A percentile compares a stretch with the other conserved stretches of the same genome.
These are phyloP conservation scores for Halophytophthora polymorphica DNA, from an alignment of 352 stramenopile genomes.

Conservation along the genomic window DNA sequence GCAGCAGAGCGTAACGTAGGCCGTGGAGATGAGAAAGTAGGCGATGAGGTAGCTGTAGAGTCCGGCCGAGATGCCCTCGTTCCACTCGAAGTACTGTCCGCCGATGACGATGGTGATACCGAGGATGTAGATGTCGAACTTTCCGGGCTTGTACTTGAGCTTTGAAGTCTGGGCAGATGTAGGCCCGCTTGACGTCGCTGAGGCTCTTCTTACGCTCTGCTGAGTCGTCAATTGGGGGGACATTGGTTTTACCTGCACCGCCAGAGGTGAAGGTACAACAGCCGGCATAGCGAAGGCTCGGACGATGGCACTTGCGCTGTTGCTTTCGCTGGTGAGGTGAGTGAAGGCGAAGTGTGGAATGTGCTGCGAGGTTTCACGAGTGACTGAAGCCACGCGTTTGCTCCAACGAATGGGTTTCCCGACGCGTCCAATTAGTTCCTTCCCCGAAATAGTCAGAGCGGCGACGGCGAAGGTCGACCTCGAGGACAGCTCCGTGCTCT, in stretches of 20 bases:
- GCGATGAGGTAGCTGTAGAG: conserved; percentile 38
- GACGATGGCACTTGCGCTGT: background rate
- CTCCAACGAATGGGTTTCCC: too few relatives aligned
- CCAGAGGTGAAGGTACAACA: background rate
- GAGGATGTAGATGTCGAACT: conserved; percentile 43
- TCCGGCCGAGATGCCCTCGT: conserved; percentile 33
- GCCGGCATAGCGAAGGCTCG: background rate
- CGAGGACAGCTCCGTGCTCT: too few relatives aligned
- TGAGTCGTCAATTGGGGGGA: conserved; percentile 2
- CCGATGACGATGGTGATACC: conserved; percentile 55
- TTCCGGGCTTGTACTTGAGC: conserved; percentile 19
- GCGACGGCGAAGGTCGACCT: too few relatives aligned
- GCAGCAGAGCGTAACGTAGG: conserved; percentile 38
- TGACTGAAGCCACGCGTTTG: too few relatives aligned
- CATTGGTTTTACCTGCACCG: background rate
- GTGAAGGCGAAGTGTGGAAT: too few relatives aligned
- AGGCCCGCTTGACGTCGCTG: too few relatives aligned
- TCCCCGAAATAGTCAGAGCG: too few relatives aligned
- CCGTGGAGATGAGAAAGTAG: conserved; percentile 32
- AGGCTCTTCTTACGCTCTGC: background rate
- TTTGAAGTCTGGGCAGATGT: background rate
- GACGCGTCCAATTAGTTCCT: too few relatives aligned
- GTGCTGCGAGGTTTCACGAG: too few relatives aligned
- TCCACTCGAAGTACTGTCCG: conserved; percentile 55
- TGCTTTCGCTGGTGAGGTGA: background rate